A percentile compares a stretch with the other conserved stretches of the same genome.
These are phyloP conservation scores for Raddia distichophylla DNA, from an alignment of 176 grass and related monocot genomes.

Conservation along the genomic window DNA sequence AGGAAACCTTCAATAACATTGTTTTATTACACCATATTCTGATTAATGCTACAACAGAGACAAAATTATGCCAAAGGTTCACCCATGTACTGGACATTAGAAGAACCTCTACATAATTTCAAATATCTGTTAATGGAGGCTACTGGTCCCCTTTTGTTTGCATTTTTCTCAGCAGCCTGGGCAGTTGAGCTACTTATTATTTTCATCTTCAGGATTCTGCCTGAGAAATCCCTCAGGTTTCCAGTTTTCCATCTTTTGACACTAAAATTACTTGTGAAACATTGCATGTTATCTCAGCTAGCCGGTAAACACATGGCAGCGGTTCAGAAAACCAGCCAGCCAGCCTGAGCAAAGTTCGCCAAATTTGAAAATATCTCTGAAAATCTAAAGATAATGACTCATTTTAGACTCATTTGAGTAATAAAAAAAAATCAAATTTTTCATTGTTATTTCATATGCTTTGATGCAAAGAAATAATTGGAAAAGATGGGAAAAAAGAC, in stretches of 20 bases:
- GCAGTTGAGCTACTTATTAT: neutral
- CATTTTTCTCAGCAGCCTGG: neutral
- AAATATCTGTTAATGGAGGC: neutral
- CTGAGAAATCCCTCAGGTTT: neutral
- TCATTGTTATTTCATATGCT: too few species aligned
- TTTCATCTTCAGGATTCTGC: neutral
- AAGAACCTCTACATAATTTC: neutral
- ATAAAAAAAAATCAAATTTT: too few species aligned
- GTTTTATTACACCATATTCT: neutral
- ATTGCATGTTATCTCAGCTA: neutral
- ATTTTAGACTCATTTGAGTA: too few species aligned
- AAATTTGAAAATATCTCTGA: too few species aligned
- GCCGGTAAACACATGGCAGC: too few species aligned
- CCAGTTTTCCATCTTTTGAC: neutral
- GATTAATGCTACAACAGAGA: neutral
- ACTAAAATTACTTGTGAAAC: neutral
- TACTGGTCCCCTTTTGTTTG: neutral
- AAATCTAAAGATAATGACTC: too few species aligned
- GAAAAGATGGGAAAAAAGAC: too few species aligned
- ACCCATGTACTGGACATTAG: neutral
- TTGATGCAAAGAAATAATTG: too few species aligned
- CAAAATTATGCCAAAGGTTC: conserved; percentile 15
- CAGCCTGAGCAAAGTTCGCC: too few species aligned
- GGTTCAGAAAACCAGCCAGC: too few species aligned
- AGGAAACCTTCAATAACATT: conserved; percentile 71